phyloP scores from a whole-genome alignment of 2,329 filamentous ascomycete genomes.

The Stachybotrys echinatus region DNA sequence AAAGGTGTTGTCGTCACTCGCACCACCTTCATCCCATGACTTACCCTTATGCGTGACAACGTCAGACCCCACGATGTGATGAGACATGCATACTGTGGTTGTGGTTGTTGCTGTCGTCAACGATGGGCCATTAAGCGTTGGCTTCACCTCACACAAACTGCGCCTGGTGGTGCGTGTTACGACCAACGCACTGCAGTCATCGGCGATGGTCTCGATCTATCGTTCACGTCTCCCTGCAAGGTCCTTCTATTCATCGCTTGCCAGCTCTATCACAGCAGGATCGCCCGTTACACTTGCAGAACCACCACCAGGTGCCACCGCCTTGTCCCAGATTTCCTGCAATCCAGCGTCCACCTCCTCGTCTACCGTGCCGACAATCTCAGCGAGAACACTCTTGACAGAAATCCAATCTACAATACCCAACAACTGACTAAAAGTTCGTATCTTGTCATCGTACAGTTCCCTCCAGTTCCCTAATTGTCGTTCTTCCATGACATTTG shows the following conservation, averaged over 20 bases:
- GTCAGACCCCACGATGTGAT: no score
- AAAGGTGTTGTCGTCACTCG: no score
- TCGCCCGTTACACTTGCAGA: background rate
- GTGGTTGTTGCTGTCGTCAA: no score
- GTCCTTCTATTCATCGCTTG: background rate
- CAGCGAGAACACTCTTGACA: conserved; percentile 28
- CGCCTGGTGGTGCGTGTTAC: background rate
- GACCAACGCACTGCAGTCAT: background rate
- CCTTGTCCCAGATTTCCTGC: conserved; percentile 34
- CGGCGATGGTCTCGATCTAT: background rate
- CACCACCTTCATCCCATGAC: no score
- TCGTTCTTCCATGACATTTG: conserved; percentile 26
- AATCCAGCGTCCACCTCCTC: conserved; percentile 34
- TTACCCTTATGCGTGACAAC: no score
- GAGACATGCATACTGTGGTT: no score
- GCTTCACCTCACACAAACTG: no score
- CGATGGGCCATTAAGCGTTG: no score
- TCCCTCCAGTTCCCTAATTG: conserved; percentile 32
- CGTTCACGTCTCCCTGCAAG: background rate
- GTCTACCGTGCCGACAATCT: conserved; percentile 33
- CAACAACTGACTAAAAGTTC: conserved; percentile 30
- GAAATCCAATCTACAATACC: conserved; percentile 31
- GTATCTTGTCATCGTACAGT: conserved; percentile 35
- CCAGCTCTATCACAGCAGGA: conserved; percentile 15
- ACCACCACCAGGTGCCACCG: conserved; percentile 11